A percentile compares a stretch with the other conserved stretches of the same genome.
Conservation (phyloP, 768 basidiomycete genomes). For the Tephrocybe sp. region DNA sequence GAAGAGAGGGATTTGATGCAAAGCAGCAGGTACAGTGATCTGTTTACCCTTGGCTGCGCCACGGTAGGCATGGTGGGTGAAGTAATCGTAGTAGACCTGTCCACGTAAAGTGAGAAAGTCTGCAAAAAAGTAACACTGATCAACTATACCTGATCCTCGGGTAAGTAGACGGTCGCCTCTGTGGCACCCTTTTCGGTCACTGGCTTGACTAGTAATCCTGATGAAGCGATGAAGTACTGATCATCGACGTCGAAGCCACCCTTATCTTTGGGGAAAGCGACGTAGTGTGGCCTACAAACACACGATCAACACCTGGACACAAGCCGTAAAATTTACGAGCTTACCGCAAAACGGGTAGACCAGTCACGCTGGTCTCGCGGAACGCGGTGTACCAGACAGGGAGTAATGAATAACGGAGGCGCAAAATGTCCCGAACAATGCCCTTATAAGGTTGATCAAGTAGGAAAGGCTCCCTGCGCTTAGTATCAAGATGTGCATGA, state of each 20-base stretch:
- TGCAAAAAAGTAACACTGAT: not conserved
- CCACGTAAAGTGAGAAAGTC: not conserved
- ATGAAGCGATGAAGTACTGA: slow-evolving; percentile 88
- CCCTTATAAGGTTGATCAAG: slow-evolving; percentile 86
- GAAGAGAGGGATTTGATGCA: slow-evolving; percentile 80
- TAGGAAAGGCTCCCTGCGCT: slow-evolving; percentile 93
- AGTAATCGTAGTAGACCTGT: slow-evolving; percentile 94
- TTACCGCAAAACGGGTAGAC: slow-evolving; percentile 81
- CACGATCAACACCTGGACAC: not conserved
- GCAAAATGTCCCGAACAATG: slow-evolving; percentile 74
- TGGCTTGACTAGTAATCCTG: slow-evolving; percentile 90
- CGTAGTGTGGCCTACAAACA: slow-evolving; percentile 84
- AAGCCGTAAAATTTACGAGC: slow-evolving; percentile 10
- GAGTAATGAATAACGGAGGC: slow-evolving; percentile 81
- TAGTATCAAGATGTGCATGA: slow-evolving; percentile 97
- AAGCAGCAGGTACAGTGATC: slow-evolving; percentile 75
- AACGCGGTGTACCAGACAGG: slow-evolving; percentile 99
- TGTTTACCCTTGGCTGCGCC: slow-evolving; percentile 62
- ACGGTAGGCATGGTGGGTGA: slow-evolving; percentile 65
- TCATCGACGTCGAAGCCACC: slow-evolving; percentile 88
- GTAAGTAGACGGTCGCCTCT: slow-evolving; percentile 74
- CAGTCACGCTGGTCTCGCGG: slow-evolving; percentile 78
- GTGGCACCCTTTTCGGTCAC: slow-evolving; percentile 72
- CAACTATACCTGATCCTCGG: slow-evolving; percentile 70
- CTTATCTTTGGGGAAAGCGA: slow-evolving; percentile 87